Percentiles rank a stretch among this genome's conserved stretches.
These are phyloP conservation scores for Globisporangium radiosum DNA, from an alignment of 352 stramenopile genomes.

Conservation along the genomic window DNA sequence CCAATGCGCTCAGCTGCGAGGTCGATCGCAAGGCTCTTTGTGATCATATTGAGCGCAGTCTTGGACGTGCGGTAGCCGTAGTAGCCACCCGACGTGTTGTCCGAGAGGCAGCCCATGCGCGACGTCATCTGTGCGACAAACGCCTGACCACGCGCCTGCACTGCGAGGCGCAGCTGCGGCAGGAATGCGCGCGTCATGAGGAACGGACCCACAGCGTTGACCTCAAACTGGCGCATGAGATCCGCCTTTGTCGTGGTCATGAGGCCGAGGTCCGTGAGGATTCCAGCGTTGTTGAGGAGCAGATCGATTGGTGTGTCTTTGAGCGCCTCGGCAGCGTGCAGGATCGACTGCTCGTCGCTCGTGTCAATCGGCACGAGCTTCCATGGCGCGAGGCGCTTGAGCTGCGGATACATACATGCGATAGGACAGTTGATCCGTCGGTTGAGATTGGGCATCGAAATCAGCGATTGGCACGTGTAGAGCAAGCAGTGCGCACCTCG, in stretches of 20 bases:
- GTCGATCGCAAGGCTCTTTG: slow-evolving; percentile 45
- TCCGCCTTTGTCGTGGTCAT: slow-evolving; percentile 39
- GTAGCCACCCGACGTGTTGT: slow-evolving; percentile 45
- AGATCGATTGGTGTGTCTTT: slow-evolving; percentile 42
- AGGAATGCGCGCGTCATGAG: slow-evolving; percentile 53
- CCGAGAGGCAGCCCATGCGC: slow-evolving; percentile 50
- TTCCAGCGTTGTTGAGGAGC: slow-evolving; percentile 72
- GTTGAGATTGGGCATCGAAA: too few species aligned
- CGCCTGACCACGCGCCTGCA: slow-evolving; percentile 21
- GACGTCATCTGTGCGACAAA: slow-evolving; percentile 60
- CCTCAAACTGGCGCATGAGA: slow-evolving; percentile 60
- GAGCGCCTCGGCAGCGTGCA: slow-evolving; percentile 27
- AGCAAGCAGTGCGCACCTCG: slow-evolving; percentile 11
- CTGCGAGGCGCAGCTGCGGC: slow-evolving; percentile 41
- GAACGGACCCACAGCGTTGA: slow-evolving; percentile 68
- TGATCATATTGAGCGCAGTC: slow-evolving; percentile 73
- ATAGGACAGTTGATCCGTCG: too few species aligned
- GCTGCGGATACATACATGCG: slow-evolving; percentile 1
- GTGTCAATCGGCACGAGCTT: slow-evolving; percentile 53
- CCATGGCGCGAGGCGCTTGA: slow-evolving; percentile 28
- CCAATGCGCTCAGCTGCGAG: slow-evolving; percentile 48
- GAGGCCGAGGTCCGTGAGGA: slow-evolving; percentile 23
- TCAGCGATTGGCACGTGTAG: not conserved
- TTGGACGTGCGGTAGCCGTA: slow-evolving; percentile 83
- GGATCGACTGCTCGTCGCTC: slow-evolving; percentile 43